Evolutionary conservation across 345 rosid genomes (phyloP), one percentile per base, ranked within the genome.

Genomic region (Erysimum cheiranthoides): DNA sequence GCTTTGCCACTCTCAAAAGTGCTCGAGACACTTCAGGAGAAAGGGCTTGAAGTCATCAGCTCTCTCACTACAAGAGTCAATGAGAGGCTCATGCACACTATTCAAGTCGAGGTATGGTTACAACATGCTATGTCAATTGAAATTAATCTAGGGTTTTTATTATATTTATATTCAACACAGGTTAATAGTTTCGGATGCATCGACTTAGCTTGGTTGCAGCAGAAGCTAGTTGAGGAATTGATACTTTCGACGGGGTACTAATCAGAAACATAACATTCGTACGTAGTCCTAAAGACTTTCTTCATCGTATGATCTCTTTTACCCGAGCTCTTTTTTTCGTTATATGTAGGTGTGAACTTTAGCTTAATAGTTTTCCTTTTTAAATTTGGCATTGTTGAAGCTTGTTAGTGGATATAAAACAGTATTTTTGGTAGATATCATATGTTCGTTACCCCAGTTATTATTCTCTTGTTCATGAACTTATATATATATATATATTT

Each of bases 31-130:
- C 73, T 86, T 70, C 70, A 82, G 25, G 79, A 68, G 34, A 75
- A 78, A 75, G 88, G 86, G 21, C 80, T 83, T 39, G 64, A 70
- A 30, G 82, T 80, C 66, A 76, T 81, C 14, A 83, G 73, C 70
- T 75, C 71, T 54, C 51, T 78, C 34, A 81, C 86, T 27, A 72
- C 86, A 36, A 73, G 74, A 80, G 78, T 79, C 28, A 73, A 83
- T 66, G 84, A 78, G 54, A 79, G 84, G 57, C 58, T 79, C 56
- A 61, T 79, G 60, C 82, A 84, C 34, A 86, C 77, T n/a, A 81
- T 86, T 50, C 83, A 81, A 79, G 79, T 74, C 39, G 73, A 86
- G 90, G 90, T 84, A 43, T 62, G 62, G 56, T 68, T 50, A 59
- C 68, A 59, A 39, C 58, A 47, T 67, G 60, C 34, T 32, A 73